Base-by-base conservation (phyloP, 306 rosid species). In the Aeschynomene evenia region DNA sequence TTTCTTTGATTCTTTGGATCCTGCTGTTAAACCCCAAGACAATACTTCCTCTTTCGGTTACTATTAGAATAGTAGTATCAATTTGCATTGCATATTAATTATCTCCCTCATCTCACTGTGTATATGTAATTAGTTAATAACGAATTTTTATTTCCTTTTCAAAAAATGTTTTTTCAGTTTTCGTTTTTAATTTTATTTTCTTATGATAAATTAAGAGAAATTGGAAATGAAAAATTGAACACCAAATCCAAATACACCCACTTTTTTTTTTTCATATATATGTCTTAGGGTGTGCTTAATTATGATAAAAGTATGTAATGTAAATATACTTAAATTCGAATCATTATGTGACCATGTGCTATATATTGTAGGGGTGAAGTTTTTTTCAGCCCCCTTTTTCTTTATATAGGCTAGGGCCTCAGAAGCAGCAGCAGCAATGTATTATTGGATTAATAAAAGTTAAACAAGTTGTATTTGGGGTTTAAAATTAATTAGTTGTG, bases 1-100 rank as follows among this genome's bases (percentile, higher is more conserved):
- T 74, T 71, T 94, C 5, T 85, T 89, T 28, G 92, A 89, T 75
- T 76, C 86, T 53, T 85, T 73, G 22, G 64, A 75, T 56, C 85
- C 96, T 72, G 64, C 86, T 80, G 80, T 75, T 84, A 85, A 63
- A 3, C 55, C 74, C 54, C 83, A 73, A 14, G 66, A 59, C n/a
- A n/a, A n/a, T 2, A 31, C 9, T 19, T 62, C 76, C 19, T 49
- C 76, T 16, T 77, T 55, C 56, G 74, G 45, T 26, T 64, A 69
- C 9, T 65, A 34, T 52, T 82, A 43, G 65, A 58, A 72, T 76
- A 55, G n/a, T n/a, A n/a, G n/a, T n/a, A n/a, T n/a, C n/a, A n/a
- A n/a, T n/a, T n/a, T n/a, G n/a, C n/a, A n/a, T n/a, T n/a, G n/a
- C n/a, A n/a, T n/a, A n/a, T n/a, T n/a, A n/a, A n/a, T n/a, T n/a